phyloP scores from a whole-genome alignment of 1,284 basidiomycete genomes.

The Malassezia nana region DNA sequence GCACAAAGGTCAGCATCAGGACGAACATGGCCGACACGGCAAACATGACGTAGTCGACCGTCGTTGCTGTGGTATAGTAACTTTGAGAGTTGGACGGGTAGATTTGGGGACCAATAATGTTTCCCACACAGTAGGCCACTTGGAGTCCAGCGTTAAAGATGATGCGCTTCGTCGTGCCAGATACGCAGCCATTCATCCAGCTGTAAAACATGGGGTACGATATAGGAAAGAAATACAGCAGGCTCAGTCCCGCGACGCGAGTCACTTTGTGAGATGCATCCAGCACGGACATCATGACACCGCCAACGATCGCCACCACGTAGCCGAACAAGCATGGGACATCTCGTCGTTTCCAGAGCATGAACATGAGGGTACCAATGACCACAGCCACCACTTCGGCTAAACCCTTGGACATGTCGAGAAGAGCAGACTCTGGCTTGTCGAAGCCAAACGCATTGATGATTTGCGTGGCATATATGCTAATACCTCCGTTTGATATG shows the following conservation, averaged over 20 bases:
- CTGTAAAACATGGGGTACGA: slow-evolving; percentile 30
- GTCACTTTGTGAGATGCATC: neutral
- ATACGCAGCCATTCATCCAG: slow-evolving; percentile 24
- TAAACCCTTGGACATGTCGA: slow-evolving; percentile 39
- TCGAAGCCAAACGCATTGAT: slow-evolving; percentile 39
- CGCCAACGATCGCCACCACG: slow-evolving; percentile 29
- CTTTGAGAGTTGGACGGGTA: slow-evolving; percentile 23
- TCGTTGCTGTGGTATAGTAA: slow-evolving; percentile 38
- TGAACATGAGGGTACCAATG: slow-evolving; percentile 27
- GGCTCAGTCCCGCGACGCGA: slow-evolving; percentile 16
- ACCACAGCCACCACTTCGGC: slow-evolving; percentile 32
- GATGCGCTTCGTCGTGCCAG: slow-evolving; percentile 41
- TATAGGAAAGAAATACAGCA: slow-evolving; percentile 24
- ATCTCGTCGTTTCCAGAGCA: slow-evolving; percentile 21
- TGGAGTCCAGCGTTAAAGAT: slow-evolving; percentile 34
- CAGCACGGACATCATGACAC: slow-evolving; percentile 8
- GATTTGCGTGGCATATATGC: slow-evolving; percentile 40
- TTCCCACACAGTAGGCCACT: slow-evolving; percentile 35
- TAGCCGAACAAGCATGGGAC: slow-evolving; percentile 34
- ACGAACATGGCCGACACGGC: slow-evolving; percentile 23
- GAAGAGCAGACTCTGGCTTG: slow-evolving; percentile 32
- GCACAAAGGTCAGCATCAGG: slow-evolving; percentile 20
- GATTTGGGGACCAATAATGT: slow-evolving; percentile 39
- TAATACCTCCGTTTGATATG: slow-evolving; percentile 30
- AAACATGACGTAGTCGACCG: slow-evolving; percentile 39